Evolutionary conservation across 345 rosid genomes (phyloP).

Genomic region (Murraya paniculata): DNA sequence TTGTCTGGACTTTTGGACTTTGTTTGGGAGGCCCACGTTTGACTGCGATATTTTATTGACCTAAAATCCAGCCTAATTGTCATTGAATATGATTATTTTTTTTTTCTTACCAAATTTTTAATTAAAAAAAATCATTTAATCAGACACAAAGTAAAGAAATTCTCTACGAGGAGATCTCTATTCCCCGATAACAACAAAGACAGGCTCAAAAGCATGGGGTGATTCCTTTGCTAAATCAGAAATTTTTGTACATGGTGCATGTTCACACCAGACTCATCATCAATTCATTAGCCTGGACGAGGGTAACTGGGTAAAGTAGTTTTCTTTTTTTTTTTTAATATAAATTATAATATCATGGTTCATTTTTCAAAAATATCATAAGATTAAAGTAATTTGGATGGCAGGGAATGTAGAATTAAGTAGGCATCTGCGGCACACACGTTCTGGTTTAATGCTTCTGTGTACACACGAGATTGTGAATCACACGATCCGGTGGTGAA

Average conservation of each 20-base stretch:
- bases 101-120: neutral
- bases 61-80: neutral
- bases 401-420: neutral
- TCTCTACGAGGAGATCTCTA: neutral
- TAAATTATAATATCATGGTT: too few relatives aligned
- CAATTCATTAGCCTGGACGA: too few relatives aligned
- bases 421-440: neutral
- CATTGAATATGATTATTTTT: neutral
- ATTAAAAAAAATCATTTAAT: neutral
- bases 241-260: neutral
- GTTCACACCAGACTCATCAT: neutral
- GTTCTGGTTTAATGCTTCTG: neutral
- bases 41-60: constrained; percentile 7
- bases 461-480: neutral
- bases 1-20: constrained; percentile 11
- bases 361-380: neutral
- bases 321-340: neutral
- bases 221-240: neutral
- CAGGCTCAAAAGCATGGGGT: neutral
- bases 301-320: neutral
- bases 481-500: neutral
- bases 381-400: constrained; percentile 7
- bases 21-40: constrained; percentile 5
- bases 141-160: neutral
- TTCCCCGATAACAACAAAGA: neutral